A percentile compares a stretch with the other conserved stretches of the same genome.
These are phyloP conservation scores for Rosa hybrid DNA, from an alignment of 331 rosid genomes.

Conservation along the genomic window DNA sequence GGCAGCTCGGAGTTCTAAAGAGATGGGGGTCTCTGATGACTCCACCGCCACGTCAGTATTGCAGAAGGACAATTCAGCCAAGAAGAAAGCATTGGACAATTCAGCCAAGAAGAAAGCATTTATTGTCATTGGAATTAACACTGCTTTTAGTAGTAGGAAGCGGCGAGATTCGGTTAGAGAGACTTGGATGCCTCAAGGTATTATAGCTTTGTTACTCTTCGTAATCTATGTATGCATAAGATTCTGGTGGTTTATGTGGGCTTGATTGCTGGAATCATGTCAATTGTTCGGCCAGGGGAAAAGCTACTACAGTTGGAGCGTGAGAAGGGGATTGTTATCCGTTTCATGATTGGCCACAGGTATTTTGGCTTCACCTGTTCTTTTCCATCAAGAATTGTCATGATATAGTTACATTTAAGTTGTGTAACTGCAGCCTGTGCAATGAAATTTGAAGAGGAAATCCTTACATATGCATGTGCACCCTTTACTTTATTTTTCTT, in stretches of 20 bases:
- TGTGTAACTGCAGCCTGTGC: slow-evolving; percentile 1
- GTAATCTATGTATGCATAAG: background rate
- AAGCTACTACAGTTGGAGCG: slow-evolving; percentile 84
- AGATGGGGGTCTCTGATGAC: slow-evolving; percentile 40
- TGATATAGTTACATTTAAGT: background rate
- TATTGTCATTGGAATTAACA: slow-evolving; percentile 91
- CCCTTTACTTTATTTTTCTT: background rate
- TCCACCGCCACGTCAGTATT: slow-evolving; percentile 30
- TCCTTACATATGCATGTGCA: background rate
- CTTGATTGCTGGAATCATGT: slow-evolving; percentile 27
- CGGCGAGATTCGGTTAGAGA: slow-evolving; percentile 96
- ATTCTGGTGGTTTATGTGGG: background rate
- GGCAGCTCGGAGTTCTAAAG: slow-evolving; percentile 73
- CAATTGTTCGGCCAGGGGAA: slow-evolving; percentile 55
- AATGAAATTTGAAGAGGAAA: slow-evolving; percentile 10
- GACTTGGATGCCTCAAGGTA: slow-evolving; percentile 99
- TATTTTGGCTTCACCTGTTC: slow-evolving; percentile 15
- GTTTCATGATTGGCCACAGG: slow-evolving; percentile 99
- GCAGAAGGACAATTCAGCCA: slow-evolving; percentile 36
- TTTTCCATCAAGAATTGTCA: background rate
- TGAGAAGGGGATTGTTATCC: slow-evolving; percentile 91
- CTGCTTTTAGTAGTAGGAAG: slow-evolving; percentile 97
- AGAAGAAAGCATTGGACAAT: slow-evolving; percentile 65
- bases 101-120: slow-evolving; percentile 68
- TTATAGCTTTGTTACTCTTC: background rate